Evolutionary conservation across 805 yeast genomes (phyloP), one percentile per base, ranked within the genome.

Genomic region (Clavispora phyllophila): DNA sequence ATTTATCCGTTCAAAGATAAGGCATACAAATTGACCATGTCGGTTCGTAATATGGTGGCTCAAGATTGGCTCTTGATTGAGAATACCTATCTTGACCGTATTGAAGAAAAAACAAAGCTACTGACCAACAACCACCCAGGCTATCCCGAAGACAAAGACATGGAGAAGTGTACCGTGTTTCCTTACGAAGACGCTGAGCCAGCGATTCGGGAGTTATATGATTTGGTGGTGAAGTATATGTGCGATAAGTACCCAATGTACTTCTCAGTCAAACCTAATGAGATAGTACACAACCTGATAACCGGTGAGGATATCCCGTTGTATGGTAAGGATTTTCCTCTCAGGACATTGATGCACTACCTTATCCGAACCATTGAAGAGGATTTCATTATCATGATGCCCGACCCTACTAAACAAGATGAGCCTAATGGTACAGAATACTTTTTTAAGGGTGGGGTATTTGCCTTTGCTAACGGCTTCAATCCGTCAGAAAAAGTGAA

Each of bases 1-100:
- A 43, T 51, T 9, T 51, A 51, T 22, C 88, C 87, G 1, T 83
- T 81, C 65, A 80, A 78, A 55, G 70, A 76, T 36, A 82, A 78
- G 13, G 75, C 66, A 37, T 80, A 82, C 51, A 53, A 53, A 40
- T 37, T 53, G 38, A 51, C 53, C 22, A 53, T 50, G 58, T 54
- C 54, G 2, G 51, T 54, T 26, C 46, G 42, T 36, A 42, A 47
- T 23, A 47, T 70, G 27, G 62, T 61, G 12, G 54, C 58, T 2
- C 65, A 68, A 36, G 73, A 70, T 40, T 70, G 73, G 73, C 57
- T 70, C 19, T 57, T 70, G 45, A 49, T 70, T 12, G 75, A 69
- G 36, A 59, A 68, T 24, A 53, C 63, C 4, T 69, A 70, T 46
- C 46, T 48, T 39, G 41, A 49, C n/a, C 39, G 49, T 7, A 46